These are phyloP conservation scores for Apophysomyces trapeziformis DNA, from an alignment of 371 early-diverging fungal species.

Conservation along the genomic window DNA sequence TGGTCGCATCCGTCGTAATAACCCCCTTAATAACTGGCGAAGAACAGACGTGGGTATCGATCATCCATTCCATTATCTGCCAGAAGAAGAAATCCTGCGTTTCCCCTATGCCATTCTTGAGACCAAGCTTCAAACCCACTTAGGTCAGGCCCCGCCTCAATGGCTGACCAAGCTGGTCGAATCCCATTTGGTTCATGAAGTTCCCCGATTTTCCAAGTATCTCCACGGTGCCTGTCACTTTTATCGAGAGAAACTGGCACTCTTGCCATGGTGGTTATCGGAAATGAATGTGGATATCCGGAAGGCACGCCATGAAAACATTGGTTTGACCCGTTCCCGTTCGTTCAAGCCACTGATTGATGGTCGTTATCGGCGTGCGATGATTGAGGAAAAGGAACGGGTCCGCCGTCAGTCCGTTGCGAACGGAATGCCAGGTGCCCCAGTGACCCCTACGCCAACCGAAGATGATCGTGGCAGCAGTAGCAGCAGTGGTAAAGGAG, in stretches of 20 bases:
- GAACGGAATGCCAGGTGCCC: neutral
- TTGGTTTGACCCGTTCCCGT: conserved; percentile 32
- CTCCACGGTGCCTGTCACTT: conserved; percentile 84
- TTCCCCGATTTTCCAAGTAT: conserved; percentile 98
- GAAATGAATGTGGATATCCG: conserved; percentile 54
- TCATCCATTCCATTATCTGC: conserved; percentile 85
- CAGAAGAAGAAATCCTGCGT: conserved; percentile 57
- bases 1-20: conserved; percentile 49
- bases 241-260: conserved; percentile 27
- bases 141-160: conserved; percentile 85
- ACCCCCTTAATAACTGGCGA: conserved; percentile 86
- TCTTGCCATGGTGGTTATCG: conserved; percentile 41
- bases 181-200: conserved; percentile 89
- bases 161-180: conserved; percentile 93
- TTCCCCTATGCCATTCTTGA: conserved; percentile 41
- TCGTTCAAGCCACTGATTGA: conserved; percentile 45
- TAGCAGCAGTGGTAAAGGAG: neutral
- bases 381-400: conserved; percentile 36
- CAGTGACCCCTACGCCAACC: neutral
- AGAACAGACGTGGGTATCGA: conserved; percentile 85
- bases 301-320: conserved; percentile 37
- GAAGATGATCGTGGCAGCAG: conserved; percentile 1
- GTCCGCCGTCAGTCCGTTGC: conserved; percentile 27
- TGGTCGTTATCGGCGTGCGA: conserved; percentile 37
- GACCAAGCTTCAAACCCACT: conserved; percentile 76